phyloP scores from a whole-genome alignment of 768 basidiomycete species.

The Trametes maxima region DNA sequence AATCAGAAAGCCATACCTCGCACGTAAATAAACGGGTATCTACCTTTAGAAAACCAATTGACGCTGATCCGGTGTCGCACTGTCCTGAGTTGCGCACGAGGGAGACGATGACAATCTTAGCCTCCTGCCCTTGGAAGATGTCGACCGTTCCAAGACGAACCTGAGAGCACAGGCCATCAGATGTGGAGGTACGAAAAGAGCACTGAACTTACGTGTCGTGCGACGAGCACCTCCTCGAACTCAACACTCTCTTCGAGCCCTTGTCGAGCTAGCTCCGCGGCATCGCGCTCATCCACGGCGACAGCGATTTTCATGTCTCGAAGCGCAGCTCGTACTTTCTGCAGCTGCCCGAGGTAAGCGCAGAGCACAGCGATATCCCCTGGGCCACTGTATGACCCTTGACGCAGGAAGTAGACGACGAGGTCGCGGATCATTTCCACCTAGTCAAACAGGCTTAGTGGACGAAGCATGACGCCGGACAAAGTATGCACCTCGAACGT shows the following conservation, averaged over 20 bases:
- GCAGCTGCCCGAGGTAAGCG: conserved; percentile 55
- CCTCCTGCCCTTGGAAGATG: conserved; percentile 79
- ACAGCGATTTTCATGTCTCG: conserved; percentile 52
- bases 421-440: conserved; percentile 53
- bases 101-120: conserved; percentile 71
- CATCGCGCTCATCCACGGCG: conserved; percentile 69
- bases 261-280: conserved; percentile 56
- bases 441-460: conserved; percentile 27
- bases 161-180: conserved; percentile 40
- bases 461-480: conserved; percentile 29
- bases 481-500: conserved; percentile 56
- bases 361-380: conserved; percentile 59
- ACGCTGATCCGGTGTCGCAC: conserved; percentile 17
- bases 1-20: neutral
- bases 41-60: conserved; percentile 78
- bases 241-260: conserved; percentile 43
- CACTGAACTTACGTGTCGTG: conserved; percentile 47
- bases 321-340: conserved; percentile 46
- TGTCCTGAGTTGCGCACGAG: conserved; percentile 70
- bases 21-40: conserved; percentile 21
- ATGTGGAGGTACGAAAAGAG: neutral
- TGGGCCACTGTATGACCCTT: conserved; percentile 47
- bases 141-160: conserved; percentile 75
- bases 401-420: conserved; percentile 53
- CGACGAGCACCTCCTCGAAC: conserved; percentile 50